phyloP scores from a whole-genome alignment of 2,329 filamentous ascomycete genomes.

The Pseudogymnoascus pannorum region DNA sequence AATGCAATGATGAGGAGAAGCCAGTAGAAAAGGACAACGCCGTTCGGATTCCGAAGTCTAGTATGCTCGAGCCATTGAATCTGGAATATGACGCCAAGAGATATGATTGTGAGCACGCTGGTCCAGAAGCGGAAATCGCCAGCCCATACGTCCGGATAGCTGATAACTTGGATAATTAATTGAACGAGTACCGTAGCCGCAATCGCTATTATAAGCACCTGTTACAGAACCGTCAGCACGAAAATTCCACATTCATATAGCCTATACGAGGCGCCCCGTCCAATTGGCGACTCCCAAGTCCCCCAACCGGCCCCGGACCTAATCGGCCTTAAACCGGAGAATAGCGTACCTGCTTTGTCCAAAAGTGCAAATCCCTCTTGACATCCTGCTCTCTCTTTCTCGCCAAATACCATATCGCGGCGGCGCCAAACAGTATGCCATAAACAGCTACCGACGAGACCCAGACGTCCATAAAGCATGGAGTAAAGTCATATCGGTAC shows the following conservation, averaged over 20 bases:
- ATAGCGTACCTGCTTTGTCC: slow-evolving; percentile 72
- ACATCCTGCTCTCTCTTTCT: slow-evolving; percentile 61
- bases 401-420: slow-evolving; percentile 71
- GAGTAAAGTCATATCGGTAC: slow-evolving; percentile 86
- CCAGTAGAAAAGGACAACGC: slow-evolving; percentile 68
- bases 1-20: slow-evolving; percentile 58
- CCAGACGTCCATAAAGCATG: slow-evolving; percentile 93
- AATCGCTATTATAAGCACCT: slow-evolving; percentile 52
- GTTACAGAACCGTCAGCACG: slow-evolving; percentile 14
- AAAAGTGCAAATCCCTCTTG: slow-evolving; percentile 86
- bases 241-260: slow-evolving; percentile 11
- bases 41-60: slow-evolving; percentile 61
- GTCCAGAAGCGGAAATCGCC: slow-evolving; percentile 66
- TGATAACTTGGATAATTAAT: slow-evolving; percentile 53
- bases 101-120: slow-evolving; percentile 52
- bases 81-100: slow-evolving; percentile 54
- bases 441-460: slow-evolving; percentile 70
- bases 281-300: not conserved
- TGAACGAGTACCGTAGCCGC: slow-evolving; percentile 51
- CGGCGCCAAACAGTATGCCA: slow-evolving; percentile 69
- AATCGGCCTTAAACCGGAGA: not conserved
- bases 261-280: slow-evolving; percentile 12
- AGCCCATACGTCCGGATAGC: slow-evolving; percentile 51
- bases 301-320: not conserved
- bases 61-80: slow-evolving; percentile 67